These are phyloP conservation scores for Cercophora scortea DNA, from an alignment of 495 filamentous ascomycete species.

Conservation along the genomic window DNA sequence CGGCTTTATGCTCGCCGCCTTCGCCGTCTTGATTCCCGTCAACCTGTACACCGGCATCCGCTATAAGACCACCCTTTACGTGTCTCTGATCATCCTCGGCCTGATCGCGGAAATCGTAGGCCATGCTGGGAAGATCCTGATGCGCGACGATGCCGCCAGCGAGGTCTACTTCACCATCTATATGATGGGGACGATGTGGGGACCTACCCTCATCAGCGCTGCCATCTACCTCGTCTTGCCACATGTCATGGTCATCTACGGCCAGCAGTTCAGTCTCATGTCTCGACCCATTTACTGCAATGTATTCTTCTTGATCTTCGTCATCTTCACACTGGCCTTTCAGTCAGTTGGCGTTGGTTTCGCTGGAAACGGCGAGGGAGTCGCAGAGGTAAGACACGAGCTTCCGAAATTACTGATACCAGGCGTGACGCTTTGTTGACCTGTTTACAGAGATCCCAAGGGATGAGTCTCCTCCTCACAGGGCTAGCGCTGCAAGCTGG, in stretches of 20 bases:
- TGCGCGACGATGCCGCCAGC: conserved; percentile 18
- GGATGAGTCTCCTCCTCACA: conserved; percentile 20
- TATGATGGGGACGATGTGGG: conserved; percentile 32
- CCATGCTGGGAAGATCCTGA: conserved; percentile 31
- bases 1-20: conserved; percentile 30
- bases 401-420: not conserved
- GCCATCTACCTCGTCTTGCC: conserved; percentile 30
- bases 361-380: conserved; percentile 3
- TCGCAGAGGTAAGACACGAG: conserved; percentile 10
- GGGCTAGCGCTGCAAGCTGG: conserved; percentile 31
- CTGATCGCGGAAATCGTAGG: conserved; percentile 31
- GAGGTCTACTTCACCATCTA: conserved; percentile 23
- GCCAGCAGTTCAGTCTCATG: conserved; percentile 22
- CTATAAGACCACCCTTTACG: conserved; percentile 25
- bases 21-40: conserved; percentile 28
- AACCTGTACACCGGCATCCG: conserved; percentile 28
- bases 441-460: conserved; percentile 21
- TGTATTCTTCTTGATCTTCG: conserved; percentile 21
- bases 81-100: conserved; percentile 22
- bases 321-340: conserved; percentile 24
- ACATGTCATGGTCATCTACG: conserved; percentile 31
- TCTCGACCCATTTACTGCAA: conserved; percentile 23
- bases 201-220: conserved; percentile 27
- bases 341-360: conserved; percentile 28
- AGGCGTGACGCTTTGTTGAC: conserved; percentile 7